Percentiles rank a stretch among this genome's conserved stretches.
phyloP scores from a whole-genome alignment of 2,329 filamentous ascomycete genomes.

The Penicillium hordei region DNA sequence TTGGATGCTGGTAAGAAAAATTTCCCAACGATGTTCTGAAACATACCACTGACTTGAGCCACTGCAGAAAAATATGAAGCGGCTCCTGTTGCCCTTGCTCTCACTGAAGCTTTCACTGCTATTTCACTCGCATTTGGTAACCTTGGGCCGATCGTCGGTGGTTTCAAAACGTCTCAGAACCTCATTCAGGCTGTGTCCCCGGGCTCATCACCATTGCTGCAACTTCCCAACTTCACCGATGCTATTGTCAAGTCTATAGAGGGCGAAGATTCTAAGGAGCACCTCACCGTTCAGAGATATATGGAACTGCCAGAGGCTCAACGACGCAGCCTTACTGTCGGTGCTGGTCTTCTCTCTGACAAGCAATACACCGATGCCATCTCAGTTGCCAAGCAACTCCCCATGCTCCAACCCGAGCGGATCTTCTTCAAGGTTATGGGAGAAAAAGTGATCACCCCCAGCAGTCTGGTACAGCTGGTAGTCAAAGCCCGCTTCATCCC shows the following conservation, averaged over 20 bases:
- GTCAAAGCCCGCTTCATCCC: slow-evolving; percentile 94
- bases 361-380: slow-evolving; percentile 75
- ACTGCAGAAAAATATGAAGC: slow-evolving; percentile 75
- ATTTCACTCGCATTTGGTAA: slow-evolving; percentile 86
- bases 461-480: slow-evolving; percentile 88
- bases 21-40: background rate
- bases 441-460: slow-evolving; percentile 88
- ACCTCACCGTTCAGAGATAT: slow-evolving; percentile 79
- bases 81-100: slow-evolving; percentile 77
- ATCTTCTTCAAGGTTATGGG: slow-evolving; percentile 98
- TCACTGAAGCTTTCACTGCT: slow-evolving; percentile 83
- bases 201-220: slow-evolving; percentile 79
- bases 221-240: slow-evolving; percentile 83
- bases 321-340: slow-evolving; percentile 69
- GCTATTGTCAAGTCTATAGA: slow-evolving; percentile 49
- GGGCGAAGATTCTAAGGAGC: slow-evolving; percentile 66
- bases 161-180: slow-evolving; percentile 79
- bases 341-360: slow-evolving; percentile 68
- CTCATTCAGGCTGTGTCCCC: slow-evolving; percentile 88
- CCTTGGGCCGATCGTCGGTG: slow-evolving; percentile 75
- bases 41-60: slow-evolving; percentile 16
- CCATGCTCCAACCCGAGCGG: slow-evolving; percentile 79
- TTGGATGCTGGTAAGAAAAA: slow-evolving; percentile 62
- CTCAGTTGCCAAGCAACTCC: slow-evolving; percentile 77
- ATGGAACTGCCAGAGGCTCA: slow-evolving; percentile 78